A percentile compares a stretch with the other conserved stretches of the same genome.
phyloP scores from a whole-genome alignment of 306 rosid species.

The Prunus mume region DNA sequence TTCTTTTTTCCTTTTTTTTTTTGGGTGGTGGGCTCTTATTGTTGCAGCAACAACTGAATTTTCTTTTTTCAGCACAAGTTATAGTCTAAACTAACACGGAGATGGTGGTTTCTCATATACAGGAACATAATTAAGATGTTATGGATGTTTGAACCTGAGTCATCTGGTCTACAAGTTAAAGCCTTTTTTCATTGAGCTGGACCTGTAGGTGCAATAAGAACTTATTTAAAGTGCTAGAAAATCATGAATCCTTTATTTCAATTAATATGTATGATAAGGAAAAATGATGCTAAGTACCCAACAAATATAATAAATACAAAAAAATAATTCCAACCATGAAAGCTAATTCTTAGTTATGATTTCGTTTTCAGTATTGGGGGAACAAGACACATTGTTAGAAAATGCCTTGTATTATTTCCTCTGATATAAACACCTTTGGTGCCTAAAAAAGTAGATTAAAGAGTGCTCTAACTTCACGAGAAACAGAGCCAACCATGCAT shows the following conservation, averaged over 20 bases:
- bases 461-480: slow-evolving; percentile 35
- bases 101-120: accelerated
- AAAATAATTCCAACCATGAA: too few species aligned
- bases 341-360: neutral
- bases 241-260: neutral
- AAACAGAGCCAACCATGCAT: slow-evolving; percentile 17
- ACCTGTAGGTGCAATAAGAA: too few species aligned
- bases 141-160: accelerated
- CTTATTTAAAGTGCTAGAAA: neutral
- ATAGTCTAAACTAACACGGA: too few species aligned
- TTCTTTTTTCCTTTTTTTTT: too few species aligned
- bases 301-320: too few species aligned
- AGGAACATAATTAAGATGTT: too few species aligned
- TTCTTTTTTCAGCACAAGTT: too few species aligned
- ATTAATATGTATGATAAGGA: too few species aligned
- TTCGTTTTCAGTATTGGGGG: neutral
- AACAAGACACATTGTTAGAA: neutral
- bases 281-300: too few species aligned
- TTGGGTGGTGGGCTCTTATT: too few species aligned
- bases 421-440: neutral
- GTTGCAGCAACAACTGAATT: too few species aligned
- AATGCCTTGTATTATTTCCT: neutral
- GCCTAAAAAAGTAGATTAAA: neutral
- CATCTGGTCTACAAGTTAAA: accelerated
- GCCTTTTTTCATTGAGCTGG: accelerated